Percentiles rank a stretch among this genome's conserved stretches.
Evolutionary conservation across 2,329 filamentous ascomycete species (phyloP).

Genomic region (Claviceps citrina): DNA sequence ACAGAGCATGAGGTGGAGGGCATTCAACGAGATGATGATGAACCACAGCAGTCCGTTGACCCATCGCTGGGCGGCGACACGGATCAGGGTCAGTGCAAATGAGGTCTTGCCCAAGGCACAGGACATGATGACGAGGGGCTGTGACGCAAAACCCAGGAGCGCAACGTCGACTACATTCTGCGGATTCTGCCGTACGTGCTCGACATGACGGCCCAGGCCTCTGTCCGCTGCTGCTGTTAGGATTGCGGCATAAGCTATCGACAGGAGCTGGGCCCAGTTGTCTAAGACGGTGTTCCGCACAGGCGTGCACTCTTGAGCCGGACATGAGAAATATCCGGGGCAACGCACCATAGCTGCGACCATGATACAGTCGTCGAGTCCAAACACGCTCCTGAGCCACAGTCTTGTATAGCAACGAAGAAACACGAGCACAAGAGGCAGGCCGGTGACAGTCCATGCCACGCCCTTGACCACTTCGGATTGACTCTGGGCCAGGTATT

Average conservation of each 20-base stretch:
- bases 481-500: slow-evolving; percentile 3
- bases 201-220: slow-evolving; percentile 5
- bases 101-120: slow-evolving; percentile 6
- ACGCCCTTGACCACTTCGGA: slow-evolving; percentile 2
- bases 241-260: slow-evolving; percentile 4
- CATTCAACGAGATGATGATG: slow-evolving; percentile 5
- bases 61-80: slow-evolving; percentile 5
- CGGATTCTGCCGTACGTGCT: slow-evolving; percentile 2
- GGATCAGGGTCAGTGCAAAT: slow-evolving; percentile 5
- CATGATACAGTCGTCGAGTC: slow-evolving; percentile 5
- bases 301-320: too few species aligned
- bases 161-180: slow-evolving; percentile 3
- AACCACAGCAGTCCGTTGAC: slow-evolving; percentile 5
- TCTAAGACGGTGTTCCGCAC: too few species aligned
- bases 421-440: neutral
- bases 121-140: slow-evolving; percentile 6
- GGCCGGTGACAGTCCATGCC: slow-evolving; percentile 1
- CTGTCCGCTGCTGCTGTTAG: slow-evolving; percentile 4
- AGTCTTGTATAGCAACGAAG: slow-evolving; percentile 6
- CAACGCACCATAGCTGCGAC: slow-evolving; percentile 5
- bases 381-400: slow-evolving; percentile 5
- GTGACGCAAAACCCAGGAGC: slow-evolving; percentile 5
- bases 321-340: neutral
- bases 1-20: slow-evolving; percentile 3
- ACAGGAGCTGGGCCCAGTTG: neutral